A percentile compares a stretch with the other conserved stretches of the same genome.
phyloP scores from a whole-genome alignment of 345 rosid genomes.

The Eucalyptus microcorys region DNA sequence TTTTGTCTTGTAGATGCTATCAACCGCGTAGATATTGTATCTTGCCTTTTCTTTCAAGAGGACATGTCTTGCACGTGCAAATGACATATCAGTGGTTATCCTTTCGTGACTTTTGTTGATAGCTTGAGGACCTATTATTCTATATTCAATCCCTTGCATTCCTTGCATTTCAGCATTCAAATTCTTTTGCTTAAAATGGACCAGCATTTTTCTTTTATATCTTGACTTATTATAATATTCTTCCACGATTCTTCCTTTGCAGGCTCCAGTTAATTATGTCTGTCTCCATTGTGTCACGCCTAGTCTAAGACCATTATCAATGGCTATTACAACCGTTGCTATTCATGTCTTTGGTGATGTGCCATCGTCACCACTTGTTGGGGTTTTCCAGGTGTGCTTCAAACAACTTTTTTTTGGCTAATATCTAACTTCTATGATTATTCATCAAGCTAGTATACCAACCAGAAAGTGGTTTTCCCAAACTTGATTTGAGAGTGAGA shows the following conservation, averaged over 20 bases:
- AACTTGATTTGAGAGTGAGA: neutral
- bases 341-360: constrained; percentile 96
- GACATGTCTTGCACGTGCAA: neutral
- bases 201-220: neutral
- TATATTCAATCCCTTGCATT: neutral
- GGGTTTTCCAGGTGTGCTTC: constrained; percentile 65
- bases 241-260: neutral
- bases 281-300: constrained; percentile 92
- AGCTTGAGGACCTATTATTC: neutral
- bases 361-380: constrained; percentile 97
- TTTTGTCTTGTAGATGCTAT: neutral
- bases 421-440: neutral
- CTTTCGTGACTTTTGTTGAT: neutral
- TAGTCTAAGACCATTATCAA: constrained; percentile 83
- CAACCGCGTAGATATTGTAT: neutral
- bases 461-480: neutral
- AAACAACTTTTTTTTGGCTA: neutral
- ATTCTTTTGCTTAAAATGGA: neutral
- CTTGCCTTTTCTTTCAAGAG: neutral
- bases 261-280: constrained; percentile 94
- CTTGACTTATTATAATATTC: neutral
- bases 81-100: neutral
- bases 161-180: neutral
- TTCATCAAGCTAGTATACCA: neutral
- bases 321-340: constrained; percentile 88